Evolutionary conservation across 1,284 basidiomycete genomes (phyloP), one percentile per base, ranked within the genome.

Genomic region (Rhodotorula mucilaginosa): DNA sequence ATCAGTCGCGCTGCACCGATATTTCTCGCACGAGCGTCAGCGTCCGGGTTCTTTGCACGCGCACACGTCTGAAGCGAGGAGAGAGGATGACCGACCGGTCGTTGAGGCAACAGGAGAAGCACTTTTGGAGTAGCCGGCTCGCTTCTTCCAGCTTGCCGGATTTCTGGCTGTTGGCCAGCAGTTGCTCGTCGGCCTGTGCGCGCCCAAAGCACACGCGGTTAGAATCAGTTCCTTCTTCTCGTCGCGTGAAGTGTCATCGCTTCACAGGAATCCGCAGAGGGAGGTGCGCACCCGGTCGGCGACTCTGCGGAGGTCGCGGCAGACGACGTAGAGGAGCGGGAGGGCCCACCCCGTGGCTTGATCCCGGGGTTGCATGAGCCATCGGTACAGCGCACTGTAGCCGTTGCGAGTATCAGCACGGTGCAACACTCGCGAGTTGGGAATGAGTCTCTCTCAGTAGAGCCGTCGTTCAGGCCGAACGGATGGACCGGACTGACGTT

Each of bases 51-150:
- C 39, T 63, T 23, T 39, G 16, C 52, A 2, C 15, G 34, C 29
- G 29, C 2, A 23, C 15, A 8, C 29, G 21, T 15, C 12, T 2
- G 4, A 26, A 26, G 26, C 26, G 15, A 10, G 3, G 13, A 2
- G 23, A 52, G 46, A 21, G 47, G 18, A 6, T 12, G 26, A 68
- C 84, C 71, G 76, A 91, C 90, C 95, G 87, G 80, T 98, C 96
- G 12, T 88, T 93, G 74, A 97, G 87, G 80, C 94, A 97, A 69
- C 88, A 87, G 21, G 90, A 89, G 82, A 99, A 98, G 8, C 93
- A 94, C 79, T 95, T 97, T 71, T 91, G 90, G 65, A 97, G 90
- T 47, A 89, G 87, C 39, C 94, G 84, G 0, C 94, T 92, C n/a
- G 93, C 90, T 78, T 95, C 93, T 79, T 98, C 94, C 84, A 94